These are phyloP conservation scores for Coemansia sp. DNA, from an alignment of 192 early-diverging fungal genomes.

Conservation along the genomic window DNA sequence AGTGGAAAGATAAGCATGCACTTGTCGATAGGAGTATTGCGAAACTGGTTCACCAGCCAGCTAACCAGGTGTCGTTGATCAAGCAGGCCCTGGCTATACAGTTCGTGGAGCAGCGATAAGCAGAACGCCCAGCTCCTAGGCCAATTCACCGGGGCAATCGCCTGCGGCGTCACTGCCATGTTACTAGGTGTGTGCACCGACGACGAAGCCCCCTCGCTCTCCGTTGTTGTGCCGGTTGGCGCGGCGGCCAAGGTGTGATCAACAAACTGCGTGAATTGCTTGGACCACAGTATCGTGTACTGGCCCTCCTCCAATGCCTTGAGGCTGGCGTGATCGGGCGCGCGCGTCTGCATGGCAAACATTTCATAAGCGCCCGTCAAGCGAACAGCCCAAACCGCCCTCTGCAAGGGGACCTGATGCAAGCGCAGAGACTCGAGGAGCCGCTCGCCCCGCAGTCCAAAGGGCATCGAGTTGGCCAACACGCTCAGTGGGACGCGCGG, in stretches of 20 bases:
- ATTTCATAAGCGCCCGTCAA: constrained; percentile 66
- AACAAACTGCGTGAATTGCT: constrained; percentile 35
- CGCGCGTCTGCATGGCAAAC: constrained; percentile 36
- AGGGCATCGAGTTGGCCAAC: constrained; percentile 30
- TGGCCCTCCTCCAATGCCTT: constrained; percentile 18
- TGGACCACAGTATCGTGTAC: constrained; percentile 42
- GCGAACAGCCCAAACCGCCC: constrained; percentile 72
- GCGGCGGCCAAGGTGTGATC: constrained; percentile 34
- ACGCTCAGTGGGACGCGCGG: constrained; percentile 39
- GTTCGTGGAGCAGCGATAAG: constrained; percentile 32
- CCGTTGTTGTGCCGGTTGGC: constrained; percentile 8
- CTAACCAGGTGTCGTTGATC: constrained; percentile 49
- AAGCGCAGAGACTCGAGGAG: constrained; percentile 58
- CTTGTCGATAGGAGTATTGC: constrained; percentile 24
- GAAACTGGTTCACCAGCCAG: constrained; percentile 39
- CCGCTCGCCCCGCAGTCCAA: constrained; percentile 58
- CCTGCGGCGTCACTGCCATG: constrained; percentile 3
- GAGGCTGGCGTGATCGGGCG: constrained; percentile 18
- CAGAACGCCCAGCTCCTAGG: constrained; percentile 27
- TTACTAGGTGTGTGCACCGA: neutral
- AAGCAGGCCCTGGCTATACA: constrained; percentile 44
- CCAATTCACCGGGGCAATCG: constrained; percentile 9
- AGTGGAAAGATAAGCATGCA: constrained; percentile 44
- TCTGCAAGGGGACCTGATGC: constrained; percentile 58
- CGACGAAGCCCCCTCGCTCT: neutral